phyloP scores from a whole-genome alignment of 2,329 filamentous ascomycete species.

The Fusarium concolor region DNA sequence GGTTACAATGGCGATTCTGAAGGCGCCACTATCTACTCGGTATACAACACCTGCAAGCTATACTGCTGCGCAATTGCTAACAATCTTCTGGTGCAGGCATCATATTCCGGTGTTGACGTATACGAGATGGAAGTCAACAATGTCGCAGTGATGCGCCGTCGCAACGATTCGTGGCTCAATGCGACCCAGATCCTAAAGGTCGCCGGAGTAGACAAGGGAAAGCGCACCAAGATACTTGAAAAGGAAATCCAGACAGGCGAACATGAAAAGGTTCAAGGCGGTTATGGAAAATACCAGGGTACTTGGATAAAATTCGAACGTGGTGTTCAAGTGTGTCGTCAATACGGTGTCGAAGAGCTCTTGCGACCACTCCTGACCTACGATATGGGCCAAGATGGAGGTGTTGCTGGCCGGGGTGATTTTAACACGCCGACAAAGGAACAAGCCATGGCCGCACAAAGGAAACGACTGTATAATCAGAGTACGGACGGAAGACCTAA shows the following conservation, averaged over 20 bases:
- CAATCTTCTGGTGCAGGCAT: conserved; percentile 64
- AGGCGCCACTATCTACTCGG: conserved; percentile 71
- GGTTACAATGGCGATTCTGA: conserved; percentile 53
- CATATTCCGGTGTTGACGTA: conserved; percentile 94
- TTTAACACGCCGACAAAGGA: conserved; percentile 98
- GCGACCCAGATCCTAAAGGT: conserved; percentile 98
- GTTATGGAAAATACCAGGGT: conserved; percentile 98
- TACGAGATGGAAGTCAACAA: conserved; percentile 99
- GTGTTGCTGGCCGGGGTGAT: conserved; percentile 75
- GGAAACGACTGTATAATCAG: conserved; percentile 89
- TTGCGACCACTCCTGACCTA: conserved; percentile 81
- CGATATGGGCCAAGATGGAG: conserved; percentile 82
- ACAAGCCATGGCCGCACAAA: conserved; percentile 95
- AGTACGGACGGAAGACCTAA: conserved; percentile 73
- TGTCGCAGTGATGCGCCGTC: conserved; percentile 93
- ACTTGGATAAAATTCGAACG: conserved; percentile 98
- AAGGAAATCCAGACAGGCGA: conserved; percentile 97
- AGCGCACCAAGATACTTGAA: conserved; percentile 96
- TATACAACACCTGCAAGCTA: conserved; percentile 50
- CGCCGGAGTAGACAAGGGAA: conserved; percentile 95
- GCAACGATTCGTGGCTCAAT: conserved; percentile 96
- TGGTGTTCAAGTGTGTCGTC: conserved; percentile 89
- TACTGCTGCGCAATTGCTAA: conserved; percentile 33
- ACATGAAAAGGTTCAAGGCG: conserved; percentile 98
- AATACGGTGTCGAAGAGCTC: conserved; percentile 81